Percentiles rank a stretch among this genome's conserved stretches.
These are phyloP conservation scores for Cardamine resedifolia DNA, from an alignment of 345 rosid genomes.

Conservation along the genomic window DNA sequence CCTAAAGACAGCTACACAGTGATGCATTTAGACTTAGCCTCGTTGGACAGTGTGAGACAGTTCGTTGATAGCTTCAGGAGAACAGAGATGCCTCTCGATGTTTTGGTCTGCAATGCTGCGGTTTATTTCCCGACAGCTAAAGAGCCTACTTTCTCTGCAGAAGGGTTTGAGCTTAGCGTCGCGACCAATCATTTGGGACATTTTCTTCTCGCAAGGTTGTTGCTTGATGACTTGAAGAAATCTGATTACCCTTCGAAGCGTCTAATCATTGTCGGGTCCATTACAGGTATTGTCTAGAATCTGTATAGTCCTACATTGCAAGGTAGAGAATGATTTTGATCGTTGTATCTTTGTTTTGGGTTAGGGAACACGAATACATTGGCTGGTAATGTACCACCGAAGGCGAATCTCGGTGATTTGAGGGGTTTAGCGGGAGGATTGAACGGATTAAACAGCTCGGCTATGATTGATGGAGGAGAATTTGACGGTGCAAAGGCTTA, in stretches of 20 bases:
- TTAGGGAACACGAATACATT: constrained; percentile 91
- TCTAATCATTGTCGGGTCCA: constrained; percentile 90
- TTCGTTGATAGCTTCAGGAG: constrained; percentile 72
- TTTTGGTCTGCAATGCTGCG: constrained; percentile 94
- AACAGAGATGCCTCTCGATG: constrained; percentile 80
- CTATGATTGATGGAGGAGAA: constrained; percentile 91
- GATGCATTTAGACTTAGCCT: constrained; percentile 91
- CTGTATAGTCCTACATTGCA: neutral
- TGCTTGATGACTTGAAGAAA: constrained; percentile 77
- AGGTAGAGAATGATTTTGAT: neutral
- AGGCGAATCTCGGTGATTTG: constrained; percentile 94
- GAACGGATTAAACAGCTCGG: constrained; percentile 73
- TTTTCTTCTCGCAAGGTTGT: constrained; percentile 77
- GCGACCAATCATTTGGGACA: constrained; percentile 97
- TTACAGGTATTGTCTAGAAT: constrained; percentile 57
- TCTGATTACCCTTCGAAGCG: constrained; percentile 89
- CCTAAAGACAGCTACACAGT: constrained; percentile 78
- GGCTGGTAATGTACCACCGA: constrained; percentile 97
- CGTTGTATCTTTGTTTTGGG: constrained; percentile 15
- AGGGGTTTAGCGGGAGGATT: constrained; percentile 88
- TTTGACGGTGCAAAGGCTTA: constrained; percentile 98
- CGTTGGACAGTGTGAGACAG: constrained; percentile 90
- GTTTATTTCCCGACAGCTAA: constrained; percentile 94
- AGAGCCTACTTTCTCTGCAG: constrained; percentile 89
- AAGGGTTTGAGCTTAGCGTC: constrained; percentile 94